phyloP scores from a whole-genome alignment of 768 basidiomycete species.

The Hysterangium stoloniferum region DNA sequence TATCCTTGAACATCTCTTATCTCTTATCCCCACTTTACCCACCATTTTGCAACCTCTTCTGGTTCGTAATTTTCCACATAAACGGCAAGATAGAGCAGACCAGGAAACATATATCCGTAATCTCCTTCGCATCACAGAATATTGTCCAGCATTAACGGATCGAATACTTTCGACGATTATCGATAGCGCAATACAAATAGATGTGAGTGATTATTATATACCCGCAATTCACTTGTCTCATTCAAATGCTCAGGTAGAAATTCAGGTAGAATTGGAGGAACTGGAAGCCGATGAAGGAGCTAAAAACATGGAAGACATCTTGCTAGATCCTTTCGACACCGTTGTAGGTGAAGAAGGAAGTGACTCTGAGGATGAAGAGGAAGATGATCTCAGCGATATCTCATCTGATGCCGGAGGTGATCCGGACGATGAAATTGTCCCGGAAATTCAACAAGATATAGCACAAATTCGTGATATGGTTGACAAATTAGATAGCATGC shows the following conservation, averaged over 20 bases:
- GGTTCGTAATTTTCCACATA: conserved; percentile 84
- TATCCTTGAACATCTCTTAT: conserved; percentile 79
- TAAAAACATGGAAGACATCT: conserved; percentile 50
- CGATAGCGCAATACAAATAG: conserved; percentile 92
- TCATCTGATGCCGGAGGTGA: conserved; percentile 63
- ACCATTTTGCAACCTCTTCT: conserved; percentile 82
- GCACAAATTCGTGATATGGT: conserved; percentile 80
- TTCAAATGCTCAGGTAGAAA: conserved; percentile 66
- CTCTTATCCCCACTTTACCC: conserved; percentile 86
- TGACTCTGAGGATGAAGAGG: conserved; percentile 49
- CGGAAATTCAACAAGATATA: conserved; percentile 47
- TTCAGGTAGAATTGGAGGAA: conserved; percentile 92
- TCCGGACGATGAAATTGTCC: conserved; percentile 22
- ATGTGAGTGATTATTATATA: conserved; percentile 46
- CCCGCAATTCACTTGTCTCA: background rate
- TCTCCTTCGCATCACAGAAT: conserved; percentile 69
- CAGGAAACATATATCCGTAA: conserved; percentile 92
- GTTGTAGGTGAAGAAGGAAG: conserved; percentile 68
- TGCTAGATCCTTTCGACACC: conserved; percentile 82
- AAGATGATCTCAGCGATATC: conserved; percentile 56
- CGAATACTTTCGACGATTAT: conserved; percentile 80
- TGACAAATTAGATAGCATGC: conserved; percentile 82
- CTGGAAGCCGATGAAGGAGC: conserved; percentile 57
- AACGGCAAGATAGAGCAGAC: conserved; percentile 69
- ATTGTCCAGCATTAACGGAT: conserved; percentile 83